These are phyloP conservation scores for Jaminaea rosea DNA, from an alignment of 1,284 basidiomycete species.

Conservation along the genomic window DNA sequence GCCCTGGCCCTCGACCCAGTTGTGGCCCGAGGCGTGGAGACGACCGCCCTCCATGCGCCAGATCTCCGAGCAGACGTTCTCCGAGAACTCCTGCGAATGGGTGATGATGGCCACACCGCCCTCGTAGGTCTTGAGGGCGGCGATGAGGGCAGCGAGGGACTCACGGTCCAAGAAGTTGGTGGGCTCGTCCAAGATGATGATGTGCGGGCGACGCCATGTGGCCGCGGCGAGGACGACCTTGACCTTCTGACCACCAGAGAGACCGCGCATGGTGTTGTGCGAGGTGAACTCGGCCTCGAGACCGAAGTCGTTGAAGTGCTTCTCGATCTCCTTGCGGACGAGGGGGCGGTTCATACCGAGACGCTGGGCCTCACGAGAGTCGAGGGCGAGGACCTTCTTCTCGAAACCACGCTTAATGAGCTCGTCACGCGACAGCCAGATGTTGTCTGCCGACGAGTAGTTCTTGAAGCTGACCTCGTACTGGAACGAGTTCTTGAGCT, in stretches of 20 bases:
- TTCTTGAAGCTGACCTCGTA: conserved; percentile 48
- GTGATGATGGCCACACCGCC: conserved; percentile 47
- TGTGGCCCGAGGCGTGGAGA: conserved; percentile 57
- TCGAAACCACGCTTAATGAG: conserved; percentile 43
- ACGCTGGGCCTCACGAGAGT: conserved; percentile 42
- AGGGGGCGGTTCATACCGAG: conserved; percentile 45
- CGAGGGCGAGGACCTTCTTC: conserved; percentile 42
- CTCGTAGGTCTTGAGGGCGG: conserved; percentile 44
- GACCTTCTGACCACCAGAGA: conserved; percentile 48
- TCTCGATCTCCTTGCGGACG: conserved; percentile 46
- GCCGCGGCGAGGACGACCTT: conserved; percentile 47
- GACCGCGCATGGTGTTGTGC: conserved; percentile 48
- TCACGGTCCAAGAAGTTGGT: conserved; percentile 48
- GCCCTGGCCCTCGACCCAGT: conserved; percentile 73
- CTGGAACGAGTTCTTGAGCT: conserved; percentile 48
- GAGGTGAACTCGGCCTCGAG: conserved; percentile 47
- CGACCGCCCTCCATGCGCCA: conserved; percentile 42
- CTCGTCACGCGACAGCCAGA: conserved; percentile 43
- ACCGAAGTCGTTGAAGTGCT: conserved; percentile 47
- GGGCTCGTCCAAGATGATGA: conserved; percentile 46
- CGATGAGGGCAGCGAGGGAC: conserved; percentile 46
- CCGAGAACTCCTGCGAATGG: conserved; percentile 44
- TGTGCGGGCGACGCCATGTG: conserved; percentile 46
- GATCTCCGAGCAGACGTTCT: conserved; percentile 44
- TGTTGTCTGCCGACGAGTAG: conserved; percentile 46